Evolutionary conservation across 108 stramenopile species (phyloP).

Genomic region (Schizochytrium sp.): DNA sequence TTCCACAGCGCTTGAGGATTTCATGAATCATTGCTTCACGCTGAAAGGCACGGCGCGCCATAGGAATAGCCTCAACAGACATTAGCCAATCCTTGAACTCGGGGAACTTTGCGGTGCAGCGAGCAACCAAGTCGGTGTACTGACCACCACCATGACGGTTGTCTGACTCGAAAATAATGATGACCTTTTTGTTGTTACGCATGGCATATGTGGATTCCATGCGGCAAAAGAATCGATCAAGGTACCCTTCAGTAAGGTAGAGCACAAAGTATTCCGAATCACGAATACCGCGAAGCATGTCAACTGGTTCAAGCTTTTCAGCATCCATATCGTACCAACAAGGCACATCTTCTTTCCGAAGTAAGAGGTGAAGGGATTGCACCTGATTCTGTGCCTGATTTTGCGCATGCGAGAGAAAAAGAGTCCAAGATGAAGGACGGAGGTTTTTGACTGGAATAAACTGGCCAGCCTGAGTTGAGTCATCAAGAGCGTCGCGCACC

Average conservation of each 20-base stretch:
- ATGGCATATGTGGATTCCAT: not conserved
- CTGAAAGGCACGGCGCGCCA: slow-evolving; percentile 34
- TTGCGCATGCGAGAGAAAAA: slow-evolving; percentile 43
- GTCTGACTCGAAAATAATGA: slow-evolving; percentile 34
- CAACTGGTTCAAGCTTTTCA: slow-evolving; percentile 14
- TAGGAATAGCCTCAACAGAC: not conserved
- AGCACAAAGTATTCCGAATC: not conserved
- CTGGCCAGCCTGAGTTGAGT: not conserved
- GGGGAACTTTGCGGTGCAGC: slow-evolving; percentile 28
- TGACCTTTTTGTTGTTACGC: not conserved
- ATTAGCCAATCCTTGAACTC: slow-evolving; percentile 16
- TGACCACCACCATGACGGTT: slow-evolving; percentile 22
- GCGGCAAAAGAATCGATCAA: slow-evolving; percentile 24
- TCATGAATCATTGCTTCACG: slow-evolving; percentile 31
- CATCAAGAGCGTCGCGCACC: slow-evolving; percentile 13
- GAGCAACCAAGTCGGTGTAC: slow-evolving; percentile 14
- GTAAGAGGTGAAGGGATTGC: slow-evolving; percentile 1
- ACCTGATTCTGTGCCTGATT: slow-evolving; percentile 25
- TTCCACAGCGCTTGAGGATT: slow-evolving; percentile 13
- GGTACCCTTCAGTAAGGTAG: slow-evolving; percentile 7
- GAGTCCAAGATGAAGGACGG: slow-evolving; percentile 11
- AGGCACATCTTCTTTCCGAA: not conserved
- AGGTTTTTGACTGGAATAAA: not conserved
- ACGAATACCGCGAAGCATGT: slow-evolving; percentile 40
- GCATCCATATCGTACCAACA: slow-evolving; percentile 51